Percentiles rank a stretch among this genome's conserved stretches.
Evolutionary conservation across 192 early-diverging fungal genomes (phyloP).

Genomic region (Linderina pennispora): DNA sequence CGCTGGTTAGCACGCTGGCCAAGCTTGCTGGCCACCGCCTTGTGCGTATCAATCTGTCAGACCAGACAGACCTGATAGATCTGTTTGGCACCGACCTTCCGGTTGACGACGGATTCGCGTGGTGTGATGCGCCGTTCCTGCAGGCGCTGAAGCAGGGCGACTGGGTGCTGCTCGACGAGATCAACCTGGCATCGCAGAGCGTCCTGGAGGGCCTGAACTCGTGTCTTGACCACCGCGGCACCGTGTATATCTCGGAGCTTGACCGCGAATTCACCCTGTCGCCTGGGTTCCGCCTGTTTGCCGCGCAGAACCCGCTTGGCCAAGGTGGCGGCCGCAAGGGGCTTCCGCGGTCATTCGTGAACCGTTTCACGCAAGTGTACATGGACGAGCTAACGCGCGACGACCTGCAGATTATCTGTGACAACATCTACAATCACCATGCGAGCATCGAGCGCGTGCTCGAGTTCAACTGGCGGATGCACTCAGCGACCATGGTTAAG

Average conservation of each 20-base stretch:
- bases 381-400: conserved; percentile 71
- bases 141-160: conserved; percentile 92
- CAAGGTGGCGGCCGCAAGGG: conserved; percentile 99
- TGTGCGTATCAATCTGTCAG: conserved; percentile 94
- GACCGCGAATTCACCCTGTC: conserved; percentile 78
- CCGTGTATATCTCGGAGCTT: conserved; percentile 95
- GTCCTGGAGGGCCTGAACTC: conserved; percentile 98
- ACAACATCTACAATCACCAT: conserved; percentile 48
- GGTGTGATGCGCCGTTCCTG: conserved; percentile 97
- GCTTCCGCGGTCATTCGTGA: conserved; percentile 94
- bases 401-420: conserved; percentile 79
- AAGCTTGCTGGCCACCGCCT: conserved; percentile 72
- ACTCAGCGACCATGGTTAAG: conserved; percentile 73
- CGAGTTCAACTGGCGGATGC: conserved; percentile 82
- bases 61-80: conserved; percentile 98
- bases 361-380: conserved; percentile 94
- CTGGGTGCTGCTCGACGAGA: conserved; percentile 97
- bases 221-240: conserved; percentile 93
- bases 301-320: conserved; percentile 92
- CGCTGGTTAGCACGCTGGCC: conserved; percentile 78
- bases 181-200: conserved; percentile 97
- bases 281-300: conserved; percentile 87
- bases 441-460: conserved; percentile 39
- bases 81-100: conserved; percentile 98
- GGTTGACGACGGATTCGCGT: conserved; percentile 82